phyloP scores from a whole-genome alignment of 2,329 filamentous ascomycete genomes.

The Fusarium xylarioides region DNA sequence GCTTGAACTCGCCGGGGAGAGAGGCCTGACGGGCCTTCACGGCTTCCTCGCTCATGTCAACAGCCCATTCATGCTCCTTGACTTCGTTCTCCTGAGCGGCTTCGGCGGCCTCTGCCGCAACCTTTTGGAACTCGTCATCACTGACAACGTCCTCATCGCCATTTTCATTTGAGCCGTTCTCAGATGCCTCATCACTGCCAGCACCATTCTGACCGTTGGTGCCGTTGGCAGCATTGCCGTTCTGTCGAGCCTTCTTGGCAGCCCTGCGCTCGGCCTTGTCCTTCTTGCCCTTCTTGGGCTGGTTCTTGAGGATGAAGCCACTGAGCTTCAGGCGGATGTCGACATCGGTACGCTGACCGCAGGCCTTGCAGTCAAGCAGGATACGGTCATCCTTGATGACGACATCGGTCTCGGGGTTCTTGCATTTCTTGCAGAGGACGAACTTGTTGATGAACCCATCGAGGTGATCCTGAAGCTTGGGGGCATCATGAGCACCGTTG shows the following conservation, averaged over 20 bases:
- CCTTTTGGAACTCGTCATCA: slow-evolving; percentile 90
- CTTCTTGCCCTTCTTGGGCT: slow-evolving; percentile 94
- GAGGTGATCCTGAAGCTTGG: slow-evolving; percentile 96
- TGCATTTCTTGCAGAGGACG: slow-evolving; percentile 99
- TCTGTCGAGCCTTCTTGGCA: slow-evolving; percentile 84
- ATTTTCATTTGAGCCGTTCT: slow-evolving; percentile 60
- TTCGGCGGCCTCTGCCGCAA: slow-evolving; percentile 69
- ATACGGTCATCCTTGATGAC: slow-evolving; percentile 94
- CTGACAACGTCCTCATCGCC: slow-evolving; percentile 75
- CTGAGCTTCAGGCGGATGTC: slow-evolving; percentile 95
- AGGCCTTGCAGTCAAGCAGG: slow-evolving; percentile 97
- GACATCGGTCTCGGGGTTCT: slow-evolving; percentile 98
- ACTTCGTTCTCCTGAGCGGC: slow-evolving; percentile 64
- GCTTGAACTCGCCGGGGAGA: slow-evolving; percentile 94
- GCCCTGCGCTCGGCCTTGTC: slow-evolving; percentile 94
- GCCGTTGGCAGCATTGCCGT: slow-evolving; percentile 61
- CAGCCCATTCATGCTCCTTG: slow-evolving; percentile 92
- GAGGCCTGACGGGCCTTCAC: slow-evolving; percentile 93
- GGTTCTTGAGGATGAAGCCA: slow-evolving; percentile 96
- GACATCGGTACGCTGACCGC: slow-evolving; percentile 90
- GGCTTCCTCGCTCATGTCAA: slow-evolving; percentile 95
- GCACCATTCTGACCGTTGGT: slow-evolving; percentile 58
- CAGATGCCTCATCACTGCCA: slow-evolving; percentile 66
- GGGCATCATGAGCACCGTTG: slow-evolving; percentile 95
- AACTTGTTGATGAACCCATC: slow-evolving; percentile 99